Base-by-base conservation (phyloP, 2,329 filamentous ascomycete genomes). In the Pyricularia sp. region DNA sequence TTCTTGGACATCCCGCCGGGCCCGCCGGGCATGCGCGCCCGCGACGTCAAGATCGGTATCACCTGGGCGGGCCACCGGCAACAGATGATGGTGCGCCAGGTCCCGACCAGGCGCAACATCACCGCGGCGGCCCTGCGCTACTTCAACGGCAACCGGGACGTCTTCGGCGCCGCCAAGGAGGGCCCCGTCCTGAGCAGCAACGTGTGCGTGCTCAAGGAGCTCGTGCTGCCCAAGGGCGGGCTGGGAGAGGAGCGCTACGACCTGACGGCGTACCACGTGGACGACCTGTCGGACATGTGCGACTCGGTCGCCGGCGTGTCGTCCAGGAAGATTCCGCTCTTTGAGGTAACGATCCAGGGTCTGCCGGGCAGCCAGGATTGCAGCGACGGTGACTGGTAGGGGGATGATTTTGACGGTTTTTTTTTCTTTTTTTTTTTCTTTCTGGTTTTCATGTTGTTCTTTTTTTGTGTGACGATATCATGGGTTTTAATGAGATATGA, bases 111-210 rank as follows among this genome's bases (percentile, higher is more conserved):
- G 23, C 66, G 65, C 33, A 30, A n/a, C 26, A 65, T 76, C 30
- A 68, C 70, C 33, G 66, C 69, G 4, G 69, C 71, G 6, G 72
- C 73, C 1, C 14, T 94, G 2, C 23, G 26, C 23, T 74, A 71
- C 50, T 69, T 74, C 14, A 68, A 69, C 4, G 65, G 69, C 12
- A 68, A 73, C 33, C 64, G 65, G 5, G 17, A 9, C 17, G 20
- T 42, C 14, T 73, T 73, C 55, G 64, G 67, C n/a, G 58, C 59
- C 23, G 55, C 12, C 23, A 14, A 25, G 33, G 65, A 25, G 31
- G n/a, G 7, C 2, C 31, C 64, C 11, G 9, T 28, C 14, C 2
- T 58, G 14, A 14, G 12, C 31, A 5, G 11, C 1, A 23, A 58
- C 25, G 55, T 11, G n/a, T 25, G 25, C 7, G 23, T 30, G 65